Conservation (phyloP, 257 asterid genomes). For the Lithospermum erythrorhizon region DNA sequence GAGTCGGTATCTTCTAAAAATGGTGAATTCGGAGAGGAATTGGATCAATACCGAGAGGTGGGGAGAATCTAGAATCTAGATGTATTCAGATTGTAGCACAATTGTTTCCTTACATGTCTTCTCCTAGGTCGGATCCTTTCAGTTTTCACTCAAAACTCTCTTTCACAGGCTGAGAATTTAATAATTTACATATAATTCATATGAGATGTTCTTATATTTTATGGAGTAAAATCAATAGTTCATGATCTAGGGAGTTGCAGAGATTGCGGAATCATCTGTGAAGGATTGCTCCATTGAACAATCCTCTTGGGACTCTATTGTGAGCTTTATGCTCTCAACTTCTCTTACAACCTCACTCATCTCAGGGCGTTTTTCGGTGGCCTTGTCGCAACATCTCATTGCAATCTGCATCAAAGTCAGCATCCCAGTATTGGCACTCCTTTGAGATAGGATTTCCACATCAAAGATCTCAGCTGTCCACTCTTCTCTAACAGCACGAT, state of each 20-base stretch:
- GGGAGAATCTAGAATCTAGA: too few species aligned
- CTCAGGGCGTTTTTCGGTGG: constrained; percentile 63
- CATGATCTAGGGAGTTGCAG: constrained; percentile 23
- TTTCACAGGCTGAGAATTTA: too few species aligned
- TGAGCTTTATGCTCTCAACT: constrained; percentile 37
- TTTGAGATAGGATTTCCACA: constrained; percentile 53
- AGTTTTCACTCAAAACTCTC: too few species aligned
- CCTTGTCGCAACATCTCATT: constrained; percentile 46
- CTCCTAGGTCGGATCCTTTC: too few species aligned
- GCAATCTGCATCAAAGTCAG: constrained; percentile 53
- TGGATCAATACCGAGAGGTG: too few species aligned
- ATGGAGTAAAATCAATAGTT: neutral
- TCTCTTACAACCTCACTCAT: constrained; percentile 41
- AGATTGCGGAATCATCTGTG: constrained; percentile 40
- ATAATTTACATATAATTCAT: too few species aligned
- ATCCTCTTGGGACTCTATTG: constrained; percentile 33
- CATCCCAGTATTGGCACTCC: constrained; percentile 59
- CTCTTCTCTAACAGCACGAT: constrained; percentile 76
- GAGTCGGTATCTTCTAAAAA: too few species aligned
- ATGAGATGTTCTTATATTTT: too few species aligned
- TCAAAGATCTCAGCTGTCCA: constrained; percentile 94
- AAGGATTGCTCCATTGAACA: constrained; percentile 44
- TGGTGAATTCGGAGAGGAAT: too few species aligned
- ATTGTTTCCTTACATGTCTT: too few species aligned
- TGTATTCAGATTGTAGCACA: too few species aligned